Base-by-base conservation (phyloP, 2,329 filamentous ascomycete genomes). In the Penicillium sp. region DNA sequence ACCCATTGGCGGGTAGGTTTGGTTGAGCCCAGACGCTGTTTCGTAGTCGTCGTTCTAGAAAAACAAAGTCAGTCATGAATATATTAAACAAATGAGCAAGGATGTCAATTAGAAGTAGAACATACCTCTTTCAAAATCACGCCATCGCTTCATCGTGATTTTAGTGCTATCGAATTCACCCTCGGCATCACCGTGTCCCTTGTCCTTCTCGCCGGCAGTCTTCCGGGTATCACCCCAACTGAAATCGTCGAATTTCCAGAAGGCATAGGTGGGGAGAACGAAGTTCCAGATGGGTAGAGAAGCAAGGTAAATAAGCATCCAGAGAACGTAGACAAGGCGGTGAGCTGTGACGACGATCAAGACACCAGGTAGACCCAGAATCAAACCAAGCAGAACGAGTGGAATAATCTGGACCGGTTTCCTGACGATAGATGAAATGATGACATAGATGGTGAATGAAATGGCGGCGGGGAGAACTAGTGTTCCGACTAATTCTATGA, bases 211-310 rank as follows among this genome's bases (percentile, higher is more conserved):
- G 27, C 93, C 93, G 0, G 88, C 90, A 41, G 93, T 96, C 85
- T 98, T 96, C 60, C 95, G 87, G 54, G 95, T 99, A 63, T 99
- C 96, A 70, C 95, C 95, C 95, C 95, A 99, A 56, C 90, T 96
- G 82, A 99, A 99, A 80, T 99, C 95, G 74, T 99, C 95, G 73
- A 99, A 99, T 79, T 99, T 98, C 95, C 95, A 99, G 82, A 93
- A 99, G 3, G 95, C 90, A 73, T 99, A 99, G 8, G 86, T 86
- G 0, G 95, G 95, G 9, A 99, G 86, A 37, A 99, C 83, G 73
- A 99, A 96, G 77, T 99, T 99, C 95, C 95, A 99, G 56, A 99
- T 84, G 0, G 96, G 96, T 1, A 99, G 86, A 1, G 95, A 96
- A 46, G 93, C 53, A 19, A 99, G 85, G 75, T 99, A 99, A 75